Percentiles rank a stretch among this genome's conserved stretches.
These are phyloP conservation scores for Diaporthe eres DNA, from an alignment of 2,329 filamentous ascomycete genomes.

Conservation along the genomic window DNA sequence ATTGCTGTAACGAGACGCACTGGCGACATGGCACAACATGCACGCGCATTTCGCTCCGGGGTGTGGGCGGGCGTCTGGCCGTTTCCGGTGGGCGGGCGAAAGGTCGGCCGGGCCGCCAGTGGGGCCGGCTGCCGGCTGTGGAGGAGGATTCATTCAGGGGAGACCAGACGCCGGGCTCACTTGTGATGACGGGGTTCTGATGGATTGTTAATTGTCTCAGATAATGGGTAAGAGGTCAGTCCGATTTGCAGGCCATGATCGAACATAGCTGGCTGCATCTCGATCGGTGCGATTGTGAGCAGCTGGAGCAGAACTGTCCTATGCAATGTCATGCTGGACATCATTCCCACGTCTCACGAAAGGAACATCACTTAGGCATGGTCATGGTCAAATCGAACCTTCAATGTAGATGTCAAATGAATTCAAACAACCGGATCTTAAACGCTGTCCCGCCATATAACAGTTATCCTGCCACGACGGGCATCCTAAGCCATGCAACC, in stretches of 20 bases:
- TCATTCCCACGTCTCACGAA: not conserved
- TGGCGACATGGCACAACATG: not conserved
- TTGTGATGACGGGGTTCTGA: not conserved
- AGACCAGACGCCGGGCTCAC: not conserved
- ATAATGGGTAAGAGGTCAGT: not conserved
- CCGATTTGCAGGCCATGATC: not conserved
- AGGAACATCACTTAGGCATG: not conserved
- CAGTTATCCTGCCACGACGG: not conserved
- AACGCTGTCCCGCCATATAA: not conserved
- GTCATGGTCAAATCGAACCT: not conserved
- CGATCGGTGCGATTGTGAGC: not conserved
- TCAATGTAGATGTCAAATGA: not conserved
- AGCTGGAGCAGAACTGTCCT: not conserved
- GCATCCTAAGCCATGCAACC: slow-evolving; percentile 1
- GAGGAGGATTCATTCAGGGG: not conserved
- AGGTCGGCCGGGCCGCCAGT: not conserved
- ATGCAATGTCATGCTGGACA: too few relatives aligned
- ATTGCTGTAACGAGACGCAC: not conserved
- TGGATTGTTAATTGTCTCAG: not conserved
- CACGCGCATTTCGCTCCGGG: not conserved
- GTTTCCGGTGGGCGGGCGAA: too few relatives aligned
- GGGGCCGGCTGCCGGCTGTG: slow-evolving; percentile 8
- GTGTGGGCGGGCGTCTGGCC: not conserved
- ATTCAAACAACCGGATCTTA: not conserved
- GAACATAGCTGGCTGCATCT: too few relatives aligned